Base-by-base conservation (phyloP, 2,329 filamentous ascomycete species). In the Botrytis deweyae region DNA sequence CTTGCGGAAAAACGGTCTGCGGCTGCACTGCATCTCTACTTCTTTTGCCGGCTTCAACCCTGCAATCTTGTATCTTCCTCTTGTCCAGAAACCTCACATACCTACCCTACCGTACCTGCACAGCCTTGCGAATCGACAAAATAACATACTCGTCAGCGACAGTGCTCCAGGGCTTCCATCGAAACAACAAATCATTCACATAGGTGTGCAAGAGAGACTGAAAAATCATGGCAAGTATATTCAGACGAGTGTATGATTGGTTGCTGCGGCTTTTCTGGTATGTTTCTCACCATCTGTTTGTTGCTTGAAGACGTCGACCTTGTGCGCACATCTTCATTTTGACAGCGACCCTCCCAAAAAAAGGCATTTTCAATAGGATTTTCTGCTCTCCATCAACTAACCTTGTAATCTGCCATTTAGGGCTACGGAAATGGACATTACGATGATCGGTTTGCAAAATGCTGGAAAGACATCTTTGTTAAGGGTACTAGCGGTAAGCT, bases 341-440 rank as follows among this genome's bases (percentile, higher is more conserved):
- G 44, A 58, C 22, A 18, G 18, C 25, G n/a, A 22, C 9, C 46
- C 8, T 29, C 22, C 1, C 29, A 58, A 29, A 55, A 55, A 55
- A 64, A 61, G 46, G 8, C 25, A n/a, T 44, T 65, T 72, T 46
- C 25, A 38, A 44, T 40, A n/a, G 20, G 22, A 33, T 40, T 46
- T 64, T 25, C 61, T 46, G 42, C 40, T 33, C 9, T 5, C 38
- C 52, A n/a, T 65, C 40, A 33, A 46, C 55, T 46, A 46, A 68
- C 49, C 18, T 58, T 12, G n/a, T 25, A 62, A 67, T 55, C 58
- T 64, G 46, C 29, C 58, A 40, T 69, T 66, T 80, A 98, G 95
- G 96, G 94, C 95, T 79, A 97, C 95, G 78, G 96, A 99, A 87
- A 98, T 99, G 95, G 96, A 99, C 85, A 95, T 99, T 82, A 98